Percentiles rank a stretch among this genome's conserved stretches.
These are phyloP conservation scores for Oxytropis ochrocephala DNA, from an alignment of 306 rosid genomes.

Conservation along the genomic window DNA sequence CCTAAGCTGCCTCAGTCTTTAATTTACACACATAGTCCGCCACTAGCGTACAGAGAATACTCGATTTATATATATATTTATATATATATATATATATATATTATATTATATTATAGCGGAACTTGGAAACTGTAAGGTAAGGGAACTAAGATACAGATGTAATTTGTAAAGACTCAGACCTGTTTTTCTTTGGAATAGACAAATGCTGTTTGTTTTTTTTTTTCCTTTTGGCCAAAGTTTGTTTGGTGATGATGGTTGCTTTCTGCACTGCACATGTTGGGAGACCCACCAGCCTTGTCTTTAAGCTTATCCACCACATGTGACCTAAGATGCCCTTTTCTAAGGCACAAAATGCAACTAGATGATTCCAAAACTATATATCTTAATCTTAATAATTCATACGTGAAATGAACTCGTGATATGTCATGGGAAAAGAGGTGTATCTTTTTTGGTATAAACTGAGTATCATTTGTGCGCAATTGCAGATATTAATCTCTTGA, in stretches of 20 bases:
- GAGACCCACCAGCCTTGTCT: slow-evolving; percentile 30
- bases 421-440: background rate
- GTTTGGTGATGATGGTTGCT: background rate
- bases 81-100: too few species aligned
- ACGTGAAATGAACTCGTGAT: background rate
- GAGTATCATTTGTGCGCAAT: too few species aligned
- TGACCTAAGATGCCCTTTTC: slow-evolving; percentile 21
- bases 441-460: too few species aligned
- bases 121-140: too few species aligned
- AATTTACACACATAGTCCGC: too few species aligned
- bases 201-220: background rate
- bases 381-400: background rate
- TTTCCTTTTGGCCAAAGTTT: background rate
- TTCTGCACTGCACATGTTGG: slow-evolving; percentile 24
- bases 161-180: background rate
- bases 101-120: too few species aligned
- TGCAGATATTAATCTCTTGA: too few species aligned
- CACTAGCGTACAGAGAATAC: too few species aligned
- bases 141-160: background rate
- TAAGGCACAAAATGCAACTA: background rate
- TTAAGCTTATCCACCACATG: slow-evolving; percentile 19
- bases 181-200: background rate
- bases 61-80: too few species aligned
- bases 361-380: slow-evolving; percentile 11
- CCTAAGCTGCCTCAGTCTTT: too few species aligned